Percentiles rank a stretch among this genome's conserved stretches.
These are phyloP conservation scores for Sindora glabra DNA, from an alignment of 306 rosid genomes.

Conservation along the genomic window DNA sequence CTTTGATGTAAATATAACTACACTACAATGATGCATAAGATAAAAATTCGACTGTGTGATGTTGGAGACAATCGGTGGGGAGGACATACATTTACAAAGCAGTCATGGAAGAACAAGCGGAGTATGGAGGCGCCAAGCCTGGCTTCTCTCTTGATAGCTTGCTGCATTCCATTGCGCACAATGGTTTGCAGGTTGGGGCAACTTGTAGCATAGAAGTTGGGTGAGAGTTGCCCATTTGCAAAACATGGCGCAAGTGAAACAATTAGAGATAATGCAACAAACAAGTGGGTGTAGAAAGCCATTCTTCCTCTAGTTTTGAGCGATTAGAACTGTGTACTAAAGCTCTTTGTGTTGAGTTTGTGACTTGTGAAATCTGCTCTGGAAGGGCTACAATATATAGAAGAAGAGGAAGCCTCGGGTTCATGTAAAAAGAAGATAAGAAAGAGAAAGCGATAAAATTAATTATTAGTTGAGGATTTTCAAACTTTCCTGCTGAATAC, in stretches of 20 bases:
- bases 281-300: conserved; percentile 17
- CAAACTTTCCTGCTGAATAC: conserved; percentile 30
- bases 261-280: conserved; percentile 11
- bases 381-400: conserved; percentile 14
- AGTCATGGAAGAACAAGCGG: conserved; percentile 86
- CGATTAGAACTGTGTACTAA: not conserved
- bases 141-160: conserved; percentile 34
- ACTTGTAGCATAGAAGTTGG: conserved; percentile 38
- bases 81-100: conserved; percentile 56
- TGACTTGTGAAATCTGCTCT: not conserved
- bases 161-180: conserved; percentile 39
- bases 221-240: conserved; percentile 48
- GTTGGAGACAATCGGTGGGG: not conserved
- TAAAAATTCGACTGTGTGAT: not conserved
- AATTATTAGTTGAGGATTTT: not conserved
- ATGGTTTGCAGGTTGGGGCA: conserved; percentile 46
- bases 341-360: not conserved
- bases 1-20: not conserved
- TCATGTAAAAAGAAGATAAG: not conserved
- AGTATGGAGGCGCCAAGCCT: conserved; percentile 71
- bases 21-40: not conserved
- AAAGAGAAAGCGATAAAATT: not conserved
- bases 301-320: conserved; percentile 9
- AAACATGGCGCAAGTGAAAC: conserved; percentile 24
- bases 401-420: not conserved